Evolutionary conservation across 352 stramenopile genomes (phyloP), one percentile per base, ranked within the genome.

Genomic region (Pythium grandisporangium): DNA sequence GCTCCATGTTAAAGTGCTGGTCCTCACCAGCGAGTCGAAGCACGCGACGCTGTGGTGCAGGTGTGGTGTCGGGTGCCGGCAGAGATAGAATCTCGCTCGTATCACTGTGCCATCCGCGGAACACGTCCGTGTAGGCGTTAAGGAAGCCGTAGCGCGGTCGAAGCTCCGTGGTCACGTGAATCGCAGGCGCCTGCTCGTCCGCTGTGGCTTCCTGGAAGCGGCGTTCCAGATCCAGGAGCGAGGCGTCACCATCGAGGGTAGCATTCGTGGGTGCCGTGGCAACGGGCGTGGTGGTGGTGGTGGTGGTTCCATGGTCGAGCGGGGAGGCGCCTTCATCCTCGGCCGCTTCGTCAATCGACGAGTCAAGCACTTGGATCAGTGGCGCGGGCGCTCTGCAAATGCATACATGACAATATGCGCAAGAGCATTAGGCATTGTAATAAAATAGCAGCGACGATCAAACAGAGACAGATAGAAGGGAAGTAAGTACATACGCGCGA

Each of bases 21-120:
- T 97, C 69, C 63, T 99, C 96, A 3, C 72, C 74, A 5, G 70
- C 46, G 32, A 94, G 58, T 17, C 93, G 80, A 40, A 95, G 47
- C n/a, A 61, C 47, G 8, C 67, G 48, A 32, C 91, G 83, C 35
- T 93, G 59, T n/a, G 69, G 54, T 6, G 66, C 63, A n/a, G 70
- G 67, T 19, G 70, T 81, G 32, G 75, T 61, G 34, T 97, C 91
- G 2, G 91, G 92, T 32, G 95, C 74, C 22, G 89, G 86, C 19
- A 97, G 63, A 37, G 96, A 92, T n/a, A 98, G 57, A 52, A 97
- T 85, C 38, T 96, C 89, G 20, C 80, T 74, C n/a, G 95, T 76
- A 45, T 95, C 81, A 23, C 88, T 77, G 48, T 93, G 83, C 80
- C 87, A 96, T 59, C 76, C 93, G 51, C 69, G 66, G 59, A 95